These are phyloP conservation scores for Epichloe elymi DNA, from an alignment of 2,329 filamentous ascomycete species.

Conservation along the genomic window DNA sequence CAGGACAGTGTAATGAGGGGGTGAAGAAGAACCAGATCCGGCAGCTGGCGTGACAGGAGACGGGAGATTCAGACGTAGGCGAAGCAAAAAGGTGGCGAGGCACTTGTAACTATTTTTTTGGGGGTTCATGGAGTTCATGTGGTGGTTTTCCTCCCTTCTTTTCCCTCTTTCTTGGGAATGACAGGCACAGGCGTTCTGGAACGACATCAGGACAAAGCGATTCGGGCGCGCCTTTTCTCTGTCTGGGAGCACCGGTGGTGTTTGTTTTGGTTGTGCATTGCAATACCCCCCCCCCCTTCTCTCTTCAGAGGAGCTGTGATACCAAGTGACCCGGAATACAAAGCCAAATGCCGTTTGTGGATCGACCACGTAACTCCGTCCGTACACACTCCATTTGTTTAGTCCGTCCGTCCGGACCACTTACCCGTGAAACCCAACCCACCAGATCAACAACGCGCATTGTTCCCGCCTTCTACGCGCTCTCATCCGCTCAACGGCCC, in stretches of 20 bases:
- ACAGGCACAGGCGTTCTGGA: too few species aligned
- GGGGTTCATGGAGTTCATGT: too few species aligned
- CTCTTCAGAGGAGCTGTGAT: slow-evolving; percentile 20
- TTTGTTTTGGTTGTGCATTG: too few species aligned
- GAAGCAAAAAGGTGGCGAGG: background rate
- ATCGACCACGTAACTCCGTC: slow-evolving; percentile 50
- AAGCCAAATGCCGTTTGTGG: slow-evolving; percentile 69
- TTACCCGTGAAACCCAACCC: background rate
- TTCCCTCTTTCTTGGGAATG: too few species aligned
- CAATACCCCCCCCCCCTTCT: too few species aligned
- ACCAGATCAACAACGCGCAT: slow-evolving; percentile 61
- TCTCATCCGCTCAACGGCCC: slow-evolving; percentile 36
- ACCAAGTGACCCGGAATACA: slow-evolving; percentile 49
- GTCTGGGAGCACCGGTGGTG: too few species aligned
- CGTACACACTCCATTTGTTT: background rate
- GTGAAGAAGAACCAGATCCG: background rate
- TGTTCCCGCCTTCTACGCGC: slow-evolving; percentile 61
- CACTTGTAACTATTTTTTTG: too few species aligned
- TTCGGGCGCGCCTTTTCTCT: too few species aligned
- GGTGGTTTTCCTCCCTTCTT: too few species aligned
- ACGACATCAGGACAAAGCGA: too few species aligned
- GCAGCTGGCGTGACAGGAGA: background rate
- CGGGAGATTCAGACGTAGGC: background rate
- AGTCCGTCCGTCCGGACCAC: background rate
- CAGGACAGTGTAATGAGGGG: slow-evolving; percentile 14